Conservation (phyloP, 2,329 filamentous ascomycete species). For the Paraphoma chrysanthemicola region DNA sequence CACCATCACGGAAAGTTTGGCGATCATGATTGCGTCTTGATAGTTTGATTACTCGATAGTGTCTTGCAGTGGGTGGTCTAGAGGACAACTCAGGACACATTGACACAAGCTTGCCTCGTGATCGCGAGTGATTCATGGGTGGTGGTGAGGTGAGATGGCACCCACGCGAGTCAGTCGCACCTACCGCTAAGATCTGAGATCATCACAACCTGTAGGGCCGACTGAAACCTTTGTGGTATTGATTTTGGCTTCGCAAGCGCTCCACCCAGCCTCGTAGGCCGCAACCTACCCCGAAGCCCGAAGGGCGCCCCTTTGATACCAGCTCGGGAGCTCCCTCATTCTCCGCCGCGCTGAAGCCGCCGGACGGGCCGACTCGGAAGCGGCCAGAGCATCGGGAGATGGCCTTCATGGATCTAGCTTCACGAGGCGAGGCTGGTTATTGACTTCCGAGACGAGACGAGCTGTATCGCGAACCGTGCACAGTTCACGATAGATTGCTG, state of each 20-base stretch:
- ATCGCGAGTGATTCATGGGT: background rate
- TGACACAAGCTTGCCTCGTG: background rate
- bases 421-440: slow-evolving; percentile 17
- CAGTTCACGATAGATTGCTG: slow-evolving; percentile 32
- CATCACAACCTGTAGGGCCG: background rate
- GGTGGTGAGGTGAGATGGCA: background rate
- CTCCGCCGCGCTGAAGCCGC: slow-evolving; percentile 9
- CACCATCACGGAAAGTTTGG: slow-evolving; percentile 1
- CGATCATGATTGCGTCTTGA: background rate
- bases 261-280: slow-evolving; percentile 5
- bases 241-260: background rate
- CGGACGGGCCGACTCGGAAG: slow-evolving; percentile 22
- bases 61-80: background rate
- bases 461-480: slow-evolving; percentile 19
- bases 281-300: slow-evolving; percentile 14
- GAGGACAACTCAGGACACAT: too few species aligned
- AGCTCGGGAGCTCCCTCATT: background rate
- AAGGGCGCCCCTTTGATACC: slow-evolving; percentile 11
- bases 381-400: slow-evolving; percentile 24
- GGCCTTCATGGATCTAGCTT: slow-evolving; percentile 18
- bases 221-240: background rate
- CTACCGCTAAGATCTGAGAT: slow-evolving; percentile 1
- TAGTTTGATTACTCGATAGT: background rate
- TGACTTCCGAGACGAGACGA: slow-evolving; percentile 6
- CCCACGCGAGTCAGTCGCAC: background rate